Conservation (phyloP, 2,329 filamentous ascomycete species). For the Fusarium sp. region DNA sequence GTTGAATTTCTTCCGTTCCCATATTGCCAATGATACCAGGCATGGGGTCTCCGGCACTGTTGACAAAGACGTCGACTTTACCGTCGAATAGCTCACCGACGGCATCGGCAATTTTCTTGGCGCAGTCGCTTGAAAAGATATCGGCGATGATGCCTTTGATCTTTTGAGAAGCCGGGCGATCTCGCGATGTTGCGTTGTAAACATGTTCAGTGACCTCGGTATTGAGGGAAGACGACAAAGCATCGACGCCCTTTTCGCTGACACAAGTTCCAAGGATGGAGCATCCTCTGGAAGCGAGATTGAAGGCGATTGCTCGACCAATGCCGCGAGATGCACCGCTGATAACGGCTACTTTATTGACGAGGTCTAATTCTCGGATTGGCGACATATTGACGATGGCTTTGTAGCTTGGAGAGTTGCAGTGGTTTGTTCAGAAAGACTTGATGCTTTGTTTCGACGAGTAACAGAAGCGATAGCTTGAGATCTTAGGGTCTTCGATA, state of each 20-base stretch:
- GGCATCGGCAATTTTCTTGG: constrained; percentile 47
- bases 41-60: constrained; percentile 51
- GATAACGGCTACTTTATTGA: constrained; percentile 38
- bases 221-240: constrained; percentile 40
- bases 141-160: constrained; percentile 51
- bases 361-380: constrained; percentile 31
- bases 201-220: constrained; percentile 37
- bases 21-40: constrained; percentile 50
- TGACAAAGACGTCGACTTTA: constrained; percentile 54
- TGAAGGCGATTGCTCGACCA: constrained; percentile 47
- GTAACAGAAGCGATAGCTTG: not conserved
- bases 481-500: too few species aligned
- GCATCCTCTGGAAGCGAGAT: constrained; percentile 50
- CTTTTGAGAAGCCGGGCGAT: constrained; percentile 27
- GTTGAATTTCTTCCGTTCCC: constrained; percentile 46
- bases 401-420: accelerated
- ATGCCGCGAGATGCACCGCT: constrained; percentile 46
- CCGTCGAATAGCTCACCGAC: constrained; percentile 42
- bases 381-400: not conserved
- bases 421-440: accelerated
- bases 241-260: constrained; percentile 30
- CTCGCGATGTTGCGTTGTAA: constrained; percentile 34
- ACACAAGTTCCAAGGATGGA: constrained; percentile 53
- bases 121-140: constrained; percentile 49
- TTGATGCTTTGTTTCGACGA: accelerated